Evolutionary conservation across 1,139 yeast genomes (phyloP).

Genomic region (Sugiyamaella grinbergsii): DNA sequence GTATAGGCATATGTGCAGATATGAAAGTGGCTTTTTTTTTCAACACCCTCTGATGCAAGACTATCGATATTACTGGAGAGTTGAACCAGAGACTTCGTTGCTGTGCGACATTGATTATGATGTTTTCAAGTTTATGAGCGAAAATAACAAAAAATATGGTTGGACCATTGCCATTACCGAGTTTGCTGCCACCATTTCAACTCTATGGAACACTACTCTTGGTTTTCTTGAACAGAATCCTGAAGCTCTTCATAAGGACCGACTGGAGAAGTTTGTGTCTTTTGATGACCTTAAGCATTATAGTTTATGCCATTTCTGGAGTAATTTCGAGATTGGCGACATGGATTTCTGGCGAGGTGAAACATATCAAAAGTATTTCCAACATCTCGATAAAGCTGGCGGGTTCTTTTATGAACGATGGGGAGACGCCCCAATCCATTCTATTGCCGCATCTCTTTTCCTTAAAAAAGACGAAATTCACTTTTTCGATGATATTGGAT

Average conservation of each 20-base stretch:
- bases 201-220: conserved; percentile 59
- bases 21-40: conserved; percentile 67
- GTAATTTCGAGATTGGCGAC: conserved; percentile 84
- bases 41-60: conserved; percentile 54
- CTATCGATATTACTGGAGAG: conserved; percentile 72
- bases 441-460: conserved; percentile 76
- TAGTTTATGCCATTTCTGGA: conserved; percentile 88
- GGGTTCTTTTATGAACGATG: conserved; percentile 93
- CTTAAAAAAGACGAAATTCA: conserved; percentile 66
- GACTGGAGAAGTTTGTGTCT: conserved; percentile 71
- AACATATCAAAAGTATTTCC: conserved; percentile 67
- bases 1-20: conserved; percentile 78
- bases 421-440: conserved; percentile 96
- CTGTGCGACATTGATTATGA: conserved; percentile 68
- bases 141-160: conserved; percentile 61
- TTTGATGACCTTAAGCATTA: conserved; percentile 57
- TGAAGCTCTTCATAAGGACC: conserved; percentile 58
- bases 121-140: conserved; percentile 62
- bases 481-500: conserved; percentile 81
- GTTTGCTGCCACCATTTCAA: conserved; percentile 57
- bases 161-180: conserved; percentile 69
- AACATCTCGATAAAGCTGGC: conserved; percentile 70
- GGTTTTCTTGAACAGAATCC: conserved; percentile 54
- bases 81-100: conserved; percentile 65
- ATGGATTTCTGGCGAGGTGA: conserved; percentile 74